A percentile compares a stretch with the other conserved stretches of the same genome.
Conservation (phyloP, 2,329 filamentous ascomycete genomes). For the Hypoxylon sp. region DNA sequence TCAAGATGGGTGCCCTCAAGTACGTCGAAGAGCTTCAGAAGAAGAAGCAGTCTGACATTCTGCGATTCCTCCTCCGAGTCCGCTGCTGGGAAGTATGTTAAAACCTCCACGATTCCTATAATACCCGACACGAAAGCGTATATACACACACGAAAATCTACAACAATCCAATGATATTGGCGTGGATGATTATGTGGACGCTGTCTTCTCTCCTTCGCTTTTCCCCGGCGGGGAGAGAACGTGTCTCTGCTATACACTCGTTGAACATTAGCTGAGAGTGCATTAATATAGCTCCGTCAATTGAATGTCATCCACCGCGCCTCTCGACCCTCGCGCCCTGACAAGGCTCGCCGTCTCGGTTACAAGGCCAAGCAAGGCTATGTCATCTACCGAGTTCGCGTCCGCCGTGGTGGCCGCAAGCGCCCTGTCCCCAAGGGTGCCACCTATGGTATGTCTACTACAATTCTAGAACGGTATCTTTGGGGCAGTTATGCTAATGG, state of each 20-base stretch:
- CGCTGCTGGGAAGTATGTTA: constrained; percentile 99
- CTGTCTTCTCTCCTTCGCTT: constrained; percentile 48
- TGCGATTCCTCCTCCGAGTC: constrained; percentile 99
- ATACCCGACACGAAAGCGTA: constrained; percentile 47
- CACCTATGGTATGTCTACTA: constrained; percentile 84
- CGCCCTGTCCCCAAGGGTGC: constrained; percentile 95
- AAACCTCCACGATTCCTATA: constrained; percentile 57
- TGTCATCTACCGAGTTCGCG: constrained; percentile 99
- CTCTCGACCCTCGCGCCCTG: constrained; percentile 96
- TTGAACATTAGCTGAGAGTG: constrained; percentile 99
- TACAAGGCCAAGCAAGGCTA: constrained; percentile 99
- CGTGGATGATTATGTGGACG: constrained; percentile 55
- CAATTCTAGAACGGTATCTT: constrained; percentile 5
- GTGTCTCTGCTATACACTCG: constrained; percentile 92
- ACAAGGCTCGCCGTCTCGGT: constrained; percentile 99
- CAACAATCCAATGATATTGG: constrained; percentile 49
- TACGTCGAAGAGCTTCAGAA: constrained; percentile 99
- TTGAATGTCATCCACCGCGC: constrained; percentile 99
- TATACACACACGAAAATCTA: constrained; percentile 48
- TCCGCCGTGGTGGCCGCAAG: constrained; percentile 99
- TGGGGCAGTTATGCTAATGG: constrained; percentile 31
- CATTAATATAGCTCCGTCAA: constrained; percentile 99
- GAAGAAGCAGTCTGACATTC: constrained; percentile 99
- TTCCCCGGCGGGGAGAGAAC: constrained; percentile 52
- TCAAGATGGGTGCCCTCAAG: constrained; percentile 99